Base-by-base conservation (phyloP, 2,329 filamentous ascomycete species). In the Botrytis aclada region DNA sequence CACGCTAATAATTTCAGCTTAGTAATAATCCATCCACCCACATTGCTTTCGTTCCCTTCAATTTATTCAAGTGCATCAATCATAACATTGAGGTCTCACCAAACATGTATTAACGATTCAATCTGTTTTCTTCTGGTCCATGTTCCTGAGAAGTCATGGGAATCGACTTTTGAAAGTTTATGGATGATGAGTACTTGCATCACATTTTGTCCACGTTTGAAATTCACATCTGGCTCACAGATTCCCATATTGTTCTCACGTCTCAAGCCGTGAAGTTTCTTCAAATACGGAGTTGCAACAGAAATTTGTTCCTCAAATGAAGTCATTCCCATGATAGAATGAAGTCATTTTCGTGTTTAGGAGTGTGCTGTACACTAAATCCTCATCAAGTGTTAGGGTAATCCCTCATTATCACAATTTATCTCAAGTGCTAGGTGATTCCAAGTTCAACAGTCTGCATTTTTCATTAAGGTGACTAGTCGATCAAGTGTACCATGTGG, bases 401-500 rank as follows among this genome's bases (percentile, higher is more conserved):
- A n/a, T 16, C 25, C 47, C 25, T 51, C 34, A 61, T 61, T 34
- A 25, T 62, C 14, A n/a, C 16, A 39, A 41, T 25, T n/a, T 41
- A n/a, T 20, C 14, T 41, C 25, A 63, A 29, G n/a, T 29, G n/a
- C n/a, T 29, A n/a, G n/a, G 14, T 54, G 12, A 16, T 29, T 56
- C 25, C n/a, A 18, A 29, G 6, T 18, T 18, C 14, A 56, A 56
- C n/a, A 29, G 14, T 56, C n/a, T 7, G n/a, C 6, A 29, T 43
- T 18, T 25, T 29, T 43, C 7, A 41, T 29, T n/a, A 8, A 5
- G 20, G 3, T 8, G 5, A 41, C 37, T 41, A 5, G 20, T 45
- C 10, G 43, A 45, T 39, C 16, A 67, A 67, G 88, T 90, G 78
- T 90, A 91, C 88, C 88, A 90, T 6, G 86, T 88, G 22, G 87